Base-by-base conservation (phyloP, 225 moss, liverwort and hornwort genomes). In the Lunularia cruciata region DNA sequence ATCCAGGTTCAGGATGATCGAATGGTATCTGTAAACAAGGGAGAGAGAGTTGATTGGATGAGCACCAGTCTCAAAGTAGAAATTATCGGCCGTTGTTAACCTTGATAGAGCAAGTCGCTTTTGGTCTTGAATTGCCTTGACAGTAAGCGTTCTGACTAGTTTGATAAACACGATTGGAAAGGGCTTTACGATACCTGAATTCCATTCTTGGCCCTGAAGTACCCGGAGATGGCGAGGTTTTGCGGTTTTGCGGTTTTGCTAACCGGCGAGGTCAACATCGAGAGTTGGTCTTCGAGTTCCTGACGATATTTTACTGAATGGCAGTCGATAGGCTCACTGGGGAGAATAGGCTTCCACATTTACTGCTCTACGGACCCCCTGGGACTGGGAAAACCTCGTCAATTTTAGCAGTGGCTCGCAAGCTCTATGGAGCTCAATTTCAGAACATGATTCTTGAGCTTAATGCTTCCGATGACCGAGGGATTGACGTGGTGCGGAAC, bases 381-480 rank as follows among this genome's bases (percentile, higher is more conserved):
- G 98, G 98, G 49, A 98, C 98, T 3, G 98, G 98, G 37, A 98
- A 98, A 73, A 98, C 98, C 0, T 98, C 98, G 22, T 93, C 98
- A 51, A 91, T 98, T 60, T 31, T 98, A 73, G 98, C 98, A 46
- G 98, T 98, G 60, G 98, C 98, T 8, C 87, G 93, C 63, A 98
- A 98, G 72, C 89, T 98, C 18, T 93, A 98, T 55, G 98, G 98
- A 15, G 79, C 86, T 43, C 91, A 93, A 57, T 98, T 81, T 60
- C 98, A 98, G 78, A 98, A 91, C 69, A 98, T 93, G 93, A 98
- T 98, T 62, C 58, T 98, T 81, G 98, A 98, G 76, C 81, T 98
- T 48, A 98, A 98, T 83, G 98, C 98, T 53, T 98, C 98, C 6
- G 98, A 98, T 79, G 98, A 98, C 65, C 89, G 98, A 51, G 98